These are phyloP conservation scores for Penicillium roqueforti DNA, from an alignment of 495 filamentous ascomycete genomes.

Conservation along the genomic window DNA sequence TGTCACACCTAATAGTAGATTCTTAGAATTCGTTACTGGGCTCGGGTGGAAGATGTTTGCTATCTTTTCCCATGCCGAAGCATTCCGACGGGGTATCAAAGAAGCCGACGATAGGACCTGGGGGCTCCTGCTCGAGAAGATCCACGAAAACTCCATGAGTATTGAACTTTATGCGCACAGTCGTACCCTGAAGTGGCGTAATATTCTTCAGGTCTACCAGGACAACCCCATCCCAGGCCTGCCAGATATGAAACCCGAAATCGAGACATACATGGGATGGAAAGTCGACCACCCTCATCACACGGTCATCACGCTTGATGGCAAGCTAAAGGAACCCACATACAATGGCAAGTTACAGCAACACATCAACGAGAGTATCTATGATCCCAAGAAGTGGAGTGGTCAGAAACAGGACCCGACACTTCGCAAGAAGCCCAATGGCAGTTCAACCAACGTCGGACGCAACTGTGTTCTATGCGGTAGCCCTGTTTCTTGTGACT, in stretches of 20 bases:
- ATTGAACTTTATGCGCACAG: conserved; percentile 28
- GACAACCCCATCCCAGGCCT: not conserved
- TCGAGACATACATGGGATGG: not conserved
- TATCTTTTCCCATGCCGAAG: conserved; percentile 30
- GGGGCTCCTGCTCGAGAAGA: conserved; percentile 15
- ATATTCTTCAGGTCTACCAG: not conserved
- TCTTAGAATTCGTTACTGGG: not conserved
- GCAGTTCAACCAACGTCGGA: not conserved
- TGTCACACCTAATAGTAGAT: not conserved
- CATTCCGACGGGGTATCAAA: conserved; percentile 24
- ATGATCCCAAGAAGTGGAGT: not conserved
- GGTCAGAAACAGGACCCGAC: not conserved
- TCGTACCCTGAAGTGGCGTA: not conserved
- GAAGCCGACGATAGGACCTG: conserved; percentile 11
- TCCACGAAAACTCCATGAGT: conserved; percentile 22
- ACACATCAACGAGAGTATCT: not conserved
- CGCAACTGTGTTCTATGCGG: conserved; percentile 10
- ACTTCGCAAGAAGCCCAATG: not conserved
- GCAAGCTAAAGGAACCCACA: not conserved
- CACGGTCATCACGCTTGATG: not conserved
- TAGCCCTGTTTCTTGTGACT: conserved; percentile 12
- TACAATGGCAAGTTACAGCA: not conserved
- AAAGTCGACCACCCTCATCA: conserved; percentile 6
- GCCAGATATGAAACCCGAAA: not conserved
- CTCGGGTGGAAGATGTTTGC: conserved; percentile 34